Conservation (phyloP, 1,284 basidiomycete genomes). For the Tilletia walkeri region DNA sequence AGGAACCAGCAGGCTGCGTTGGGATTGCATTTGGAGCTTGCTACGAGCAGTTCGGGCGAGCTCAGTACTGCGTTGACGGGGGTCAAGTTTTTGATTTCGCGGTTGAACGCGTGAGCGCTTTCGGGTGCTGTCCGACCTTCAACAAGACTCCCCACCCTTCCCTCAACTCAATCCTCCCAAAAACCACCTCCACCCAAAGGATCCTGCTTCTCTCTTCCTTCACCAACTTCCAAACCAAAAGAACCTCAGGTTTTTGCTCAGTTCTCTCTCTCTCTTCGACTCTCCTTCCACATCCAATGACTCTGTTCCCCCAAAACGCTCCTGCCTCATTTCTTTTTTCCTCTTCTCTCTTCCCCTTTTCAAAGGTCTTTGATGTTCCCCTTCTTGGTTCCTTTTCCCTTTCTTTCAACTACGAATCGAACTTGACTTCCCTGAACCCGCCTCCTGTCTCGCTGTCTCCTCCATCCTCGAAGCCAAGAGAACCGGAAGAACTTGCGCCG, state of each 20-base stretch:
- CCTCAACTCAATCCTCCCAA: too few relatives aligned
- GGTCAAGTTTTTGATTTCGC: slow-evolving; percentile 48
- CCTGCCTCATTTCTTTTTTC: too few relatives aligned
- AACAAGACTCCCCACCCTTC: too few relatives aligned
- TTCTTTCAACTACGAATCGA: too few relatives aligned
- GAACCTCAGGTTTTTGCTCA: background rate
- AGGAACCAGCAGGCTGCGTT: slow-evolving; percentile 50
- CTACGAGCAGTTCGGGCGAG: slow-evolving; percentile 44
- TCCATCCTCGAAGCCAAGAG: too few relatives aligned
- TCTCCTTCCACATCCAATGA: background rate
- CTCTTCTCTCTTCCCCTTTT: background rate
- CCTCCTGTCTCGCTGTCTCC: too few relatives aligned
- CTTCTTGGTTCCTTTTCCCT: too few relatives aligned
- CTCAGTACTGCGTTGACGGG: slow-evolving; percentile 45
- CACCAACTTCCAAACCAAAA: background rate
- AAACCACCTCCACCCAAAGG: background rate
- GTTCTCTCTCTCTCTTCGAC: background rate
- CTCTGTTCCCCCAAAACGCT: background rate
- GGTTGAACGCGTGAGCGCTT: slow-evolving; percentile 4
- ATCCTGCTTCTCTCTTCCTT: background rate
- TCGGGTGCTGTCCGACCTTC: too few relatives aligned
- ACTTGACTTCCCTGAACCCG: too few relatives aligned
- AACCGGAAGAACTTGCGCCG: too few relatives aligned
- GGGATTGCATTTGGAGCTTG: slow-evolving; percentile 46
- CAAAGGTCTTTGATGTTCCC: too few relatives aligned